A percentile compares a stretch with the other conserved stretches of the same genome.
Evolutionary conservation across 2,329 filamentous ascomycete species (phyloP).

Genomic region (Aspergillus sp.): DNA sequence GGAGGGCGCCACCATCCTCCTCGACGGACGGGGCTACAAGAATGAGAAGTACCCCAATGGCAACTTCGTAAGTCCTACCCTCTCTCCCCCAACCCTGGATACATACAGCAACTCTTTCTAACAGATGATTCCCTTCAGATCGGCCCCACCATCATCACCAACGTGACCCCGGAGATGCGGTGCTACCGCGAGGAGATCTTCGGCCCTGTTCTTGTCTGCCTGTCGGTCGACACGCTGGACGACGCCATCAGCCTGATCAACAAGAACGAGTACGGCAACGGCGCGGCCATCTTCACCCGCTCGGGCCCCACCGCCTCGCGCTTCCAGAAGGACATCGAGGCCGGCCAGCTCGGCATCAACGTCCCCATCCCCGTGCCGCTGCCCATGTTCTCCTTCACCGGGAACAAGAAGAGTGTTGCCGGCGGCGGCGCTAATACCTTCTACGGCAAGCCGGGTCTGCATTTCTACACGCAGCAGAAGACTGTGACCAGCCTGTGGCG

Average conservation of each 20-base stretch:
- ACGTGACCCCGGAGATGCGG: slow-evolving; percentile 56
- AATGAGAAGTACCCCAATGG: slow-evolving; percentile 56
- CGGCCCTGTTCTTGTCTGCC: slow-evolving; percentile 55
- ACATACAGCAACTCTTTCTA: not conserved
- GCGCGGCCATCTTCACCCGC: slow-evolving; percentile 56
- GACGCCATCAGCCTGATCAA: slow-evolving; percentile 57
- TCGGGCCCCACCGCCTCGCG: slow-evolving; percentile 51
- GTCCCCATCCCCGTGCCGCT: slow-evolving; percentile 56
- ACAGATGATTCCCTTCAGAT: slow-evolving; percentile 30
- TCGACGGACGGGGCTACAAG: slow-evolving; percentile 53
- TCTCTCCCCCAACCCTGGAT: not conserved
- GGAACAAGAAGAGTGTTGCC: slow-evolving; percentile 80
- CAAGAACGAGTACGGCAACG: slow-evolving; percentile 58
- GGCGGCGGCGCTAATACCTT: slow-evolving; percentile 90
- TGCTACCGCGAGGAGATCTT: slow-evolving; percentile 62
- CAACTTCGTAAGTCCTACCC: slow-evolving; percentile 53
- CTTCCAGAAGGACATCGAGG: slow-evolving; percentile 58
- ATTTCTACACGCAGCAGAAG: slow-evolving; percentile 96
- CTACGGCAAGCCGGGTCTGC: slow-evolving; percentile 84
- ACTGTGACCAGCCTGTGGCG: slow-evolving; percentile 92
- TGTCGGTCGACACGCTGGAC: slow-evolving; percentile 51
- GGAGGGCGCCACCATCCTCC: slow-evolving; percentile 55
- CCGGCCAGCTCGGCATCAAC: slow-evolving; percentile 58
- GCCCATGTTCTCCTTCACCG: slow-evolving; percentile 57
- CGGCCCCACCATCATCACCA: slow-evolving; percentile 56